Evolutionary conservation across 306 rosid genomes (phyloP).

Genomic region (Prunus davidiana): DNA sequence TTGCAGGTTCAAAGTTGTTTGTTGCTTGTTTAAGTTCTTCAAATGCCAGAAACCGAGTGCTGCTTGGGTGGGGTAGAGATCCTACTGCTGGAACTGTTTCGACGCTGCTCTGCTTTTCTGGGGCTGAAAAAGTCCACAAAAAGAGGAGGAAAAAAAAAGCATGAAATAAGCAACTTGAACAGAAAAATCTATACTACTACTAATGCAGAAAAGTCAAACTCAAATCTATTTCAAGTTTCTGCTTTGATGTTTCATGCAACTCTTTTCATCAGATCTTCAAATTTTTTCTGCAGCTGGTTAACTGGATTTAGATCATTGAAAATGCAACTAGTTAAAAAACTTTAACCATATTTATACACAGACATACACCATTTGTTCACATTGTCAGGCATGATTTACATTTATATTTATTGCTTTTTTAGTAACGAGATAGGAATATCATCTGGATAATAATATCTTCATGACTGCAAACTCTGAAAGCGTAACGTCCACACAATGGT

Average conservation of each 20-base stretch:
- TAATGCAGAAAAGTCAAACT: neutral
- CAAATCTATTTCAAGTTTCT: neutral
- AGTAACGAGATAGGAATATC: neutral
- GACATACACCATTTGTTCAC: neutral
- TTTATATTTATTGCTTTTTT: neutral
- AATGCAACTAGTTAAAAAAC: neutral
- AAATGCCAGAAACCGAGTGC: constrained; percentile 83
- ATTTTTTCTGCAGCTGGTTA: neutral
- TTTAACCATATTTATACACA: neutral
- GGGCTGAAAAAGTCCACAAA: neutral
- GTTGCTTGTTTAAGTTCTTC: constrained; percentile 98
- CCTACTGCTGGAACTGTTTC: constrained; percentile 46
- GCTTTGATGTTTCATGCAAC: constrained; percentile 12
- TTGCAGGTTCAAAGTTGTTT: constrained; percentile 78
- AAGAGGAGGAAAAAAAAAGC: neutral
- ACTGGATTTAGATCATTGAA: neutral
- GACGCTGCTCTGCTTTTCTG: constrained; percentile 65
- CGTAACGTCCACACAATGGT: neutral
- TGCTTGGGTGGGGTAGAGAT: constrained; percentile 82
- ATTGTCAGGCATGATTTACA: neutral
- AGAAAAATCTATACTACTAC: neutral
- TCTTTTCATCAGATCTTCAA: neutral
- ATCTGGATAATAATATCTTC: neutral
- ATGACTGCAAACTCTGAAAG: constrained; percentile 6
- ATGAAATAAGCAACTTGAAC: constrained; percentile 6